These are phyloP conservation scores for Diaporthe humulicola DNA, from an alignment of 2,329 filamentous ascomycete genomes.

Conservation along the genomic window DNA sequence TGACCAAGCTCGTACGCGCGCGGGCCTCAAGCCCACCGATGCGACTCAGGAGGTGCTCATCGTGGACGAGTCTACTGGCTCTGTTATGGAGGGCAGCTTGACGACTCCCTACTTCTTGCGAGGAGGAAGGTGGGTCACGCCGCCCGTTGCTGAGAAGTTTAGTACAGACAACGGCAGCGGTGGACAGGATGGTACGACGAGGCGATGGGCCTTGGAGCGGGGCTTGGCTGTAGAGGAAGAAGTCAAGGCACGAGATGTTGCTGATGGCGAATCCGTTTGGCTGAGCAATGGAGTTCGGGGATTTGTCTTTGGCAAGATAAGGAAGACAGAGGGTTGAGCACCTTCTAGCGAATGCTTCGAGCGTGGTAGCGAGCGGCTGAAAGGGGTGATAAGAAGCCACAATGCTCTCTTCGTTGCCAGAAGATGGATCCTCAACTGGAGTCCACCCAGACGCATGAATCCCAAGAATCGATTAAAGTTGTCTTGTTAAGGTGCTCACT, in stretches of 20 bases:
- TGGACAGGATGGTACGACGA: constrained; percentile 85
- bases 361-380: not conserved
- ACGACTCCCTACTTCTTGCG: constrained; percentile 88
- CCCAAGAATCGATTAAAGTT: not conserved
- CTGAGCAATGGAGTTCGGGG: constrained; percentile 90
- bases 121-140: constrained; percentile 82
- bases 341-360: too few species aligned
- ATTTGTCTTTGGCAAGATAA: constrained; percentile 69
- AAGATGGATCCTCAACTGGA: not conserved
- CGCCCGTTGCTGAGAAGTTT: constrained; percentile 66
- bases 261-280: constrained; percentile 84
- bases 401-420: not conserved
- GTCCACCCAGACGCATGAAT: not conserved
- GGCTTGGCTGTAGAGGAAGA: constrained; percentile 75
- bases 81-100: constrained; percentile 87
- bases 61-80: constrained; percentile 69
- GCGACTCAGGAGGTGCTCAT: constrained; percentile 79
- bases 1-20: constrained; percentile 74
- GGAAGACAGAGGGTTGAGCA: not conserved
- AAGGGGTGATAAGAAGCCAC: not conserved
- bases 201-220: constrained; percentile 85
- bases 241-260: constrained; percentile 71
- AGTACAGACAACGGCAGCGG: constrained; percentile 67
- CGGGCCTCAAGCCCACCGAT: constrained; percentile 64
- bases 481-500: constrained; percentile 31